These are phyloP conservation scores for Quercus gilva DNA, from an alignment of 306 rosid genomes.

Conservation along the genomic window DNA sequence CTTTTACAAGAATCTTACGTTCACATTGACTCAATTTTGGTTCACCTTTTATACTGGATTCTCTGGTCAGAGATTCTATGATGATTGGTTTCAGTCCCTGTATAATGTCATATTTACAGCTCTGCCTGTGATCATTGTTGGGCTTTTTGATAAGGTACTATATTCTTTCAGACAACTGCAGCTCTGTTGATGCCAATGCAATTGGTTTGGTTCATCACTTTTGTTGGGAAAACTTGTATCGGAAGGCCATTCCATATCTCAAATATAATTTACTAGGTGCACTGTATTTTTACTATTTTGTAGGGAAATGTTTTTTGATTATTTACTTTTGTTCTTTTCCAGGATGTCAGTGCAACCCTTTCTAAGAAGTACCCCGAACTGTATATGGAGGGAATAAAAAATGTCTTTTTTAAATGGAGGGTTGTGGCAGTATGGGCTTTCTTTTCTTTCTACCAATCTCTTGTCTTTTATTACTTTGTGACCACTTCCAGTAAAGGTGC, in stretches of 20 bases:
- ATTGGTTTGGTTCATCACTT: background rate
- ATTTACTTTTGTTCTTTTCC: conserved; percentile 3
- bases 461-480: conserved; percentile 68
- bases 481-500: conserved; percentile 48
- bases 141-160: conserved; percentile 88
- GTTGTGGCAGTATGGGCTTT: conserved; percentile 91
- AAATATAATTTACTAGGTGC: conserved; percentile 9
- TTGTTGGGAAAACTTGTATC: background rate
- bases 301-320: background rate
- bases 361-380: conserved; percentile 95
- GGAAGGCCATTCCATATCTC: background rate
- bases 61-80: conserved; percentile 98
- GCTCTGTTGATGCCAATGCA: background rate
- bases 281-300: background rate
- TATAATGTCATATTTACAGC: conserved; percentile 95
- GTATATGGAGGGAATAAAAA: conserved; percentile 82
- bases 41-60: conserved; percentile 96
- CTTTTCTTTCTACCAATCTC: conserved; percentile 85
- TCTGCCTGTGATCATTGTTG: conserved; percentile 87
- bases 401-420: conserved; percentile 84
- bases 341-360: conserved; percentile 93
- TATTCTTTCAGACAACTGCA: conserved; percentile 20
- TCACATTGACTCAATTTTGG: conserved; percentile 97
- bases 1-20: conserved; percentile 96
- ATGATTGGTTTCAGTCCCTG: conserved; percentile 92